Evolutionary conservation across 2,329 filamentous ascomycete genomes (phyloP), one percentile per base, ranked within the genome.

Genomic region (Colletotrichum sidae): DNA sequence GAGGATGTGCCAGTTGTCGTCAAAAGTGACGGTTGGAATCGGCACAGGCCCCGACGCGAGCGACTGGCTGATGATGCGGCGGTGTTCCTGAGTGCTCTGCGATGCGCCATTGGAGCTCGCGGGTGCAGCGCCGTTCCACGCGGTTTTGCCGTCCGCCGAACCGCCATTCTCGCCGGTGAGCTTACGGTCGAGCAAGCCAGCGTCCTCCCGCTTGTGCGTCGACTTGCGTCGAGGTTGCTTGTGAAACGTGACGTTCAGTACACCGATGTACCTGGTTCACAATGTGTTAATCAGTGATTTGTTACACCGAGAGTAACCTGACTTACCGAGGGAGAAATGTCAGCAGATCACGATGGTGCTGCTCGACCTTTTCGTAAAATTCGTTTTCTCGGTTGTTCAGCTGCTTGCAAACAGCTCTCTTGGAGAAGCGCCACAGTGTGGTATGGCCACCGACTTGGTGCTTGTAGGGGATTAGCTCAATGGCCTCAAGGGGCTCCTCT

Each of bases 371-470:
- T 79, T 99, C 96, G 78, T 99, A 99, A 76, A 99, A 99, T 79
- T 97, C 93, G 78, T 99, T 99, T 76, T 99, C 96, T 73, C 95
- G 88, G 76, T 97, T 99, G 78, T 97, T 99, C 74, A 99, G 86
- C 79, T 97, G 94, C 79, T 99, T 99, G 84, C 96, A 99, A 10
- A 99, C 94, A 60, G 96, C 96, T 72, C 94, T 88, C 70, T 93
- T 90, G 15, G 96, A 98, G 75, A 99, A 98, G 46, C 95, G 91
- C 86, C 97, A 99, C 41, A 99, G 87, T 0, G 95, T 97, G 7
- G 94, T 97, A 77, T 99, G 96, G 1, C 96, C 96, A 64, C 96
- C 96, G 60, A 99, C 96, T 79, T 99, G 96, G 79, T 99, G 96
- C 70, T 93, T 93, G 79, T 97, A 99, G 2, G 96, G 96, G 73